Evolutionary conservation across 2,329 filamentous ascomycete genomes (phyloP).

Genomic region (Trichoderma sp.): DNA sequence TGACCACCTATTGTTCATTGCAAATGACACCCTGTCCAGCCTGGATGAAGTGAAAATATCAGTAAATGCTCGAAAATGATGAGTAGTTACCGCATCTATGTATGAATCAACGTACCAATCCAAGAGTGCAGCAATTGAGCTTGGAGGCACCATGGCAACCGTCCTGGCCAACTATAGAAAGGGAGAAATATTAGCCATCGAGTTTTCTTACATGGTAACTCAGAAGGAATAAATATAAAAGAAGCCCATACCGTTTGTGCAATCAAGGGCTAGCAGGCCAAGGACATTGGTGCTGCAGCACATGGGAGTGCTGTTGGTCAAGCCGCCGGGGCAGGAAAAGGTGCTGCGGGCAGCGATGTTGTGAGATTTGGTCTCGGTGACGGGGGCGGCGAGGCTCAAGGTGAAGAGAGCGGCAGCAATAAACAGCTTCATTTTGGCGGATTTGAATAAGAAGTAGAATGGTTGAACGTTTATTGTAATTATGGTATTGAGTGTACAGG

Average conservation of each 20-base stretch:
- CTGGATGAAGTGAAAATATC: neutral
- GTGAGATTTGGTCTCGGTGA: neutral
- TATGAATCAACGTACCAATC: neutral
- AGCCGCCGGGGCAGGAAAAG: neutral
- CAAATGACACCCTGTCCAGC: neutral
- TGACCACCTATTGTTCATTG: neutral
- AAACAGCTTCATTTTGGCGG: neutral
- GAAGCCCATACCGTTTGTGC: accelerated
- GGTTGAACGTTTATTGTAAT: neutral
- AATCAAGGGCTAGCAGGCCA: neutral
- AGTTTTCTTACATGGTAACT: no score
- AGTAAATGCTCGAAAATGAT: neutral
- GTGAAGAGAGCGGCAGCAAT: neutral
- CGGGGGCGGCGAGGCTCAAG: neutral
- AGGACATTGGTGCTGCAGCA: neutral
- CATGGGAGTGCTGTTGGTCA: neutral
- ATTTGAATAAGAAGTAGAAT: neutral
- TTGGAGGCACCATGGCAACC: neutral
- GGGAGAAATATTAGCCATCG: neutral
- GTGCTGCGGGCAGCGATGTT: neutral
- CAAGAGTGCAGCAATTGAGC: neutral
- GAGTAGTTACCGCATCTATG: neutral
- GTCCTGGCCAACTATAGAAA: neutral
- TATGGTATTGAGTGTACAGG: neutral
- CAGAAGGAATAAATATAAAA: neutral